These are phyloP conservation scores for Ballota nigra DNA, from an alignment of 257 asterid species.

Conservation along the genomic window DNA sequence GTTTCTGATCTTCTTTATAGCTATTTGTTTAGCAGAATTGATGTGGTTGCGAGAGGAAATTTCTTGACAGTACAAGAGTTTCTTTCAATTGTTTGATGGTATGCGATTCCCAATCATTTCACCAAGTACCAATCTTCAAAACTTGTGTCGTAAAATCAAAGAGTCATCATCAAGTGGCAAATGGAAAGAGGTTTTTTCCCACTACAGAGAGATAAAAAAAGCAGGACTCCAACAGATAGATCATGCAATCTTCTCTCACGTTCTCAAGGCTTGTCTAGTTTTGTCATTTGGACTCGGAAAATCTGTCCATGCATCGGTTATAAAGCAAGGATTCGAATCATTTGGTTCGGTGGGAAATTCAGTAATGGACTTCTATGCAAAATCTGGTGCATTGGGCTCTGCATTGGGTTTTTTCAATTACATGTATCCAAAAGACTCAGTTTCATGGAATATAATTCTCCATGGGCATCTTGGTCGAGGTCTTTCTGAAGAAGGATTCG, in stretches of 20 bases:
- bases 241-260: conserved; percentile 54
- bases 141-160: conserved; percentile 43
- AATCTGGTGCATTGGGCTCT: conserved; percentile 53
- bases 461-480: conserved; percentile 51
- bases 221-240: conserved; percentile 44
- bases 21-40: too few species aligned
- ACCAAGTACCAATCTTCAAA: conserved; percentile 31
- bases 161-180: conserved; percentile 43
- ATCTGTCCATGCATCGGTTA: conserved; percentile 56
- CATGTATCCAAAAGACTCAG: conserved; percentile 55
- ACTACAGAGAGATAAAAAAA: conserved; percentile 39
- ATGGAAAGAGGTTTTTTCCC: conserved; percentile 54
- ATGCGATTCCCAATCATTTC: conserved; percentile 40
- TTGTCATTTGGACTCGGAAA: conserved; percentile 43
- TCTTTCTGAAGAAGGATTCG: conserved; percentile 43
- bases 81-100: conserved; percentile 18
- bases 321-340: conserved; percentile 67
- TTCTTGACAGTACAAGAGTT: conserved; percentile 6
- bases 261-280: conserved; percentile 60
- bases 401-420: conserved; percentile 44
- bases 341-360: conserved; percentile 64
- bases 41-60: neutral
- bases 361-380: conserved; percentile 65
- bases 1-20: neutral
- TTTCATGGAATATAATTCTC: conserved; percentile 85